phyloP scores from a whole-genome alignment of 495 filamentous ascomycete genomes.

The Podospora appendiculata region DNA sequence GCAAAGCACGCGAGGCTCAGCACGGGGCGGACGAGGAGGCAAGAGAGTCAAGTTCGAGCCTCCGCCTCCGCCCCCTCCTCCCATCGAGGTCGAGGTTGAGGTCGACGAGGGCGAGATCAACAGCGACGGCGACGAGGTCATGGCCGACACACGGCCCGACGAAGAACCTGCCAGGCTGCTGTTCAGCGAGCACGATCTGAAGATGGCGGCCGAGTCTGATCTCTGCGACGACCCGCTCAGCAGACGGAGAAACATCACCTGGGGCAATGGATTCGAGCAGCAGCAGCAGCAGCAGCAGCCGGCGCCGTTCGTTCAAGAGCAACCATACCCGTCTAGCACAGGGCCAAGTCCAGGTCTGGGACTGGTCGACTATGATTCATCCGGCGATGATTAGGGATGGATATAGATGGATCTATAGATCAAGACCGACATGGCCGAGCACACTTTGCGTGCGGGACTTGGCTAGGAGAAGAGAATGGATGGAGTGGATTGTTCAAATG shows the following conservation, averaged over 20 bases:
- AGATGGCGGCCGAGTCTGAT: too few relatives aligned
- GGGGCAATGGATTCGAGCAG: too few relatives aligned
- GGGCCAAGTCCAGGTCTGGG: background rate
- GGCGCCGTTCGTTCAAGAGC: background rate
- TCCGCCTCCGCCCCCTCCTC: background rate
- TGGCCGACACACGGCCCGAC: background rate
- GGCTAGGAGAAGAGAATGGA: too few relatives aligned
- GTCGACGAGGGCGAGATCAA: conserved; percentile 19
- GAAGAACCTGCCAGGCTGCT: background rate
- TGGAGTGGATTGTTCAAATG: too few relatives aligned
- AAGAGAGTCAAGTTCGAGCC: background rate
- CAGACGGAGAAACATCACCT: too few relatives aligned
- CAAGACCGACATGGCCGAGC: too few relatives aligned
- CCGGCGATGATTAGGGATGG: background rate
- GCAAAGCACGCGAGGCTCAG: background rate
- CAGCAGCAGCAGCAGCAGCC: too few relatives aligned
- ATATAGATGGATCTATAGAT: background rate
- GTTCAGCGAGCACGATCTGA: too few relatives aligned
- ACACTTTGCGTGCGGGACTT: too few relatives aligned
- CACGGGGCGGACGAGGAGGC: conserved; percentile 1
- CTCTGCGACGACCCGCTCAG: too few relatives aligned
- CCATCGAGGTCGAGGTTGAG: background rate
- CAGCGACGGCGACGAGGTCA: conserved; percentile 10
- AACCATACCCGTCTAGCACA: background rate
- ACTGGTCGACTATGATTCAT: background rate